Evolutionary conservation across 345 rosid species (phyloP).

Genomic region (Ricinus communis): DNA sequence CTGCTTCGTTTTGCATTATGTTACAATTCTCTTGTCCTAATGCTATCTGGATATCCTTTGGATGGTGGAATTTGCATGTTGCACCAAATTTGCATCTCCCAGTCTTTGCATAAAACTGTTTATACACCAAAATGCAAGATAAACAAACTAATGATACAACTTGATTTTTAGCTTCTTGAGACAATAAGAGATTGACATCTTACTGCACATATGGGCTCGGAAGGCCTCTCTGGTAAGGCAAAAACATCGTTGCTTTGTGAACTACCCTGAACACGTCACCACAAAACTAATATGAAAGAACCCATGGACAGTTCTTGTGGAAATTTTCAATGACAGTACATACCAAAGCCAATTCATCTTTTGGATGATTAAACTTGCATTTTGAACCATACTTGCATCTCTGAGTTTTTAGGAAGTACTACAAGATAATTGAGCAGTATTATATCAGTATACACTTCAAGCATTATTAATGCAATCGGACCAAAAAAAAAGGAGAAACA

Average conservation of each 20-base stretch:
- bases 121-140: conserved; percentile 24
- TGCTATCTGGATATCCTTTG: conserved; percentile 64
- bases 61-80: conserved; percentile 93
- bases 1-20: conserved; percentile 37
- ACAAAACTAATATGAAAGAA: conserved; percentile 12
- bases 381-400: conserved; percentile 84
- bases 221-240: conserved; percentile 77
- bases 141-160: conserved; percentile 15
- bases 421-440: conserved; percentile 28
- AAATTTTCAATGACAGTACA: conserved; percentile 19
- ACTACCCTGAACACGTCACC: conserved; percentile 49
- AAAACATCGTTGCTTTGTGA: conserved; percentile 41
- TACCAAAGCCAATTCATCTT: conserved; percentile 48
- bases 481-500: conserved; percentile 11
- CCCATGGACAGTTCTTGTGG: not conserved
- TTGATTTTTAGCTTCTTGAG: not conserved
- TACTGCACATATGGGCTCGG: conserved; percentile 83
- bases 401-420: conserved; percentile 90
- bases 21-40: conserved; percentile 46
- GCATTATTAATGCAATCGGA: not conserved
- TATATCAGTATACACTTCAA: conserved; percentile 23
- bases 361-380: conserved; percentile 98
- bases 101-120: conserved; percentile 88
- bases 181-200: conserved; percentile 32
- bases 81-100: conserved; percentile 90